Base-by-base conservation (phyloP, 257 asterid species). In the Rubia yunnanensis region DNA sequence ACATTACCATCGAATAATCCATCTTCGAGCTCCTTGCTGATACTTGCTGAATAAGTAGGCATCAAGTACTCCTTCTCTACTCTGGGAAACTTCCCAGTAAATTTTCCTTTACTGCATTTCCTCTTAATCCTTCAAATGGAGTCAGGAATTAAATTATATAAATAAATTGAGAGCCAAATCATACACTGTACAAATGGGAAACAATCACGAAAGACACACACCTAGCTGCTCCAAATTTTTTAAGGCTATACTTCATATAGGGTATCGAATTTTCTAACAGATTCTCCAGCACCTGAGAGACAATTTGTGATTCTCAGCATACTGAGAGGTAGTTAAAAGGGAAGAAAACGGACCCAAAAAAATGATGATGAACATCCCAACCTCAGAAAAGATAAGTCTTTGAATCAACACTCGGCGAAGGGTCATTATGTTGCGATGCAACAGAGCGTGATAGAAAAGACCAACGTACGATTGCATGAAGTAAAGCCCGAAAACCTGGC, bases 391-490 rank as follows among this genome's bases (percentile, higher is more conserved):
- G 60, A 94, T 85, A 64, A 94, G 85, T 23, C 99, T 96, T 70
- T 90, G 97, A 78, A 90, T 80, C 66, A 94, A 58, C 59, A 90
- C 84, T 79, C 84, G 88, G 20, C 96, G 96, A 63, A 94, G 99
- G 74, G 99, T 87, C 82, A 73, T 76, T 67, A 94, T 63, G 74
- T 94, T 90, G 63, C 99, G 97, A 65, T 90, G 94, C 80, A 94
- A 67, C n/a, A 94, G 73, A 52, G 92, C 96, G 71, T 94, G 99
- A 73, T 94, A 94, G 72, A 94, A 94, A 26, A 94, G 76, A 60
- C 99, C 99, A 27, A 94, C 92, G 69, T 94, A 94, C 18, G 97
- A 73, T 70, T 94, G 99, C 99, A 94, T 90, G 82, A 92, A 92
- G 70, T 92, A 89, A 64, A 92, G 94, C 31, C 96, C 99, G 70